Evolutionary conservation across 139 green algal genomes (phyloP).

Genomic region (Asterochloris sp.): DNA sequence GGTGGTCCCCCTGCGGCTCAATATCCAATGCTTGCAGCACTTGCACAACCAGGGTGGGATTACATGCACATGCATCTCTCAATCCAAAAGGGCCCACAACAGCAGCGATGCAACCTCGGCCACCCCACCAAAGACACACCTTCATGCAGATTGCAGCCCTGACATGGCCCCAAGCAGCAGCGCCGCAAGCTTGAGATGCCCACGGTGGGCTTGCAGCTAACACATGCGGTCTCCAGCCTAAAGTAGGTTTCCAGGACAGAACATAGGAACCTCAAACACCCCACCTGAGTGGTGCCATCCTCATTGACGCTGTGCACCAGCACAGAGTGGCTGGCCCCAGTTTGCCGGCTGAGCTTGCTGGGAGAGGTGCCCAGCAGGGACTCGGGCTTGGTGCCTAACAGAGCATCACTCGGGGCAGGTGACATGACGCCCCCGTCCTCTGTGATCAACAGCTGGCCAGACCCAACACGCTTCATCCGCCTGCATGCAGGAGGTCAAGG

Average conservation of each 20-base stretch:
- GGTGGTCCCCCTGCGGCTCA: too few species aligned
- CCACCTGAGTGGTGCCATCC: slow-evolving; percentile 11
- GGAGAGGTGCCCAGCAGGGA: background rate
- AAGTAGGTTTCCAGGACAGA: background rate
- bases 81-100: too few species aligned
- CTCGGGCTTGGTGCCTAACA: slow-evolving; percentile 10
- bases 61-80: too few species aligned
- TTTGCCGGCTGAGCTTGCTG: background rate
- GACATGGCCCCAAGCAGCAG: background rate
- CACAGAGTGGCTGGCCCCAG: background rate
- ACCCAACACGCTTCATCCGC: slow-evolving; percentile 13
- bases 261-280: too few species aligned
- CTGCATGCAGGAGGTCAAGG: background rate
- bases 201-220: too few species aligned
- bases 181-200: background rate
- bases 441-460: slow-evolving; percentile 15
- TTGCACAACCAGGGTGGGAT: too few species aligned
- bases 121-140: too few species aligned
- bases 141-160: background rate
- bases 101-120: too few species aligned
- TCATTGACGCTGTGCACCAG: slow-evolving; percentile 14
- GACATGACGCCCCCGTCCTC: background rate
- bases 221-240: too few species aligned
- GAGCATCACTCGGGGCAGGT: background rate
- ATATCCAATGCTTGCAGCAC: too few species aligned